These are phyloP conservation scores for Zelonia costaricensis DNA, from an alignment of 208 protist genomes.

Conservation along the genomic window DNA sequence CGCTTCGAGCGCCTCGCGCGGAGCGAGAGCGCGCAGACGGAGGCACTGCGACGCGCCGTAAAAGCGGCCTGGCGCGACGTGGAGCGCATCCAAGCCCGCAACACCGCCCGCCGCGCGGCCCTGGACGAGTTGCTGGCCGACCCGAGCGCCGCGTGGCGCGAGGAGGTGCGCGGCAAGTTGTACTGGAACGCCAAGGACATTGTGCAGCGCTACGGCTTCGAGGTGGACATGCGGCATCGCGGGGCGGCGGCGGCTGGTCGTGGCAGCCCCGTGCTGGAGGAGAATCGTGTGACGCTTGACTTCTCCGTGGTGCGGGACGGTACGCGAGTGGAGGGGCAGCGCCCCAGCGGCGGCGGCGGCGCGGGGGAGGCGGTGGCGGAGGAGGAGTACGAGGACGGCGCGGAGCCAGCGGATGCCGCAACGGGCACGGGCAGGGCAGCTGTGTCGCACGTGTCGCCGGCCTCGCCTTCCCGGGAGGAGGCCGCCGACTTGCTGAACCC, in stretches of 20 bases:
- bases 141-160: constrained; percentile 22
- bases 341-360: not conserved
- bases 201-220: constrained; percentile 45
- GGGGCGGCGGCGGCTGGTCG: not conserved
- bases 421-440: not conserved
- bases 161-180: constrained; percentile 18
- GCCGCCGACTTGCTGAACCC: constrained; percentile 57
- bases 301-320: constrained; percentile 28
- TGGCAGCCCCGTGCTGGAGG: not conserved
- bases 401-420: not conserved
- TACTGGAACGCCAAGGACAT: constrained; percentile 68
- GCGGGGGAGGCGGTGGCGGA: not conserved
- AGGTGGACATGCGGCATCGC: constrained; percentile 19
- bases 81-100: constrained; percentile 50
- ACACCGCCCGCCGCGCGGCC: constrained; percentile 34
- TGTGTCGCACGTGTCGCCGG: not conserved
- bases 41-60: constrained; percentile 35
- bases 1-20: constrained; percentile 8
- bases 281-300: constrained; percentile 29
- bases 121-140: constrained; percentile 25
- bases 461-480: not conserved
- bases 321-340: not conserved
- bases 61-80: constrained; percentile 55
- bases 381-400: not conserved
- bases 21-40: constrained; percentile 29